A percentile compares a stretch with the other conserved stretches of the same genome.
Evolutionary conservation across 2,329 filamentous ascomycete species (phyloP).

Genomic region (Pseudogymnoascus sp.): DNA sequence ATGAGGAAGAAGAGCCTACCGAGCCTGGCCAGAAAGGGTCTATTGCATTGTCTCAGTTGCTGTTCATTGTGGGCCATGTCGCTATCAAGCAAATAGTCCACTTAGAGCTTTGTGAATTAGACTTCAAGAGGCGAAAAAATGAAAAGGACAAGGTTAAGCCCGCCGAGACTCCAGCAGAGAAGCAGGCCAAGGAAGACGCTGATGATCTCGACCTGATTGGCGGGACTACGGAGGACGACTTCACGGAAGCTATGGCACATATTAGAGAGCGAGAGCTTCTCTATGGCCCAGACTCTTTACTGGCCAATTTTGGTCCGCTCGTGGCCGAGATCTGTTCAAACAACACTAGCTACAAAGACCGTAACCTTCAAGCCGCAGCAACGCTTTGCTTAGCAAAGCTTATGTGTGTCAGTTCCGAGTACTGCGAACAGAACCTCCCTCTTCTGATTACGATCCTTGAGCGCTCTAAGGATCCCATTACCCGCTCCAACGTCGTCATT

Average conservation of each 20-base stretch:
- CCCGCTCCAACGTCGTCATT: slow-evolving; percentile 92
- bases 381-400: slow-evolving; percentile 94
- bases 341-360: slow-evolving; percentile 85
- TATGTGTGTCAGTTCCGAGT: slow-evolving; percentile 96
- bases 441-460: slow-evolving; percentile 98
- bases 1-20: slow-evolving; percentile 8
- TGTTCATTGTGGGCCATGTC: slow-evolving; percentile 93
- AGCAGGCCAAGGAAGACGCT: slow-evolving; percentile 57
- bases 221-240: slow-evolving; percentile 91
- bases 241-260: slow-evolving; percentile 77
- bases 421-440: slow-evolving; percentile 87
- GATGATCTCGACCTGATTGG: slow-evolving; percentile 95
- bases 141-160: slow-evolving; percentile 67
- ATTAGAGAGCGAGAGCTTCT: slow-evolving; percentile 79
- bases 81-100: slow-evolving; percentile 99
- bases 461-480: slow-evolving; percentile 82
- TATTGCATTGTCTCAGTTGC: slow-evolving; percentile 74
- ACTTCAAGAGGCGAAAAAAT: slow-evolving; percentile 94
- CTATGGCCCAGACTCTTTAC: slow-evolving; percentile 73
- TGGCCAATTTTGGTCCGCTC: slow-evolving; percentile 85
- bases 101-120: slow-evolving; percentile 90
- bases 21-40: slow-evolving; percentile 59
- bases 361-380: slow-evolving; percentile 83
- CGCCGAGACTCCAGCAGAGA: slow-evolving; percentile 39
- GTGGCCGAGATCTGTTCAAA: slow-evolving; percentile 92